Evolutionary conservation across 768 basidiomycete genomes (phyloP).

Genomic region (Artomyces pyxidatus): DNA sequence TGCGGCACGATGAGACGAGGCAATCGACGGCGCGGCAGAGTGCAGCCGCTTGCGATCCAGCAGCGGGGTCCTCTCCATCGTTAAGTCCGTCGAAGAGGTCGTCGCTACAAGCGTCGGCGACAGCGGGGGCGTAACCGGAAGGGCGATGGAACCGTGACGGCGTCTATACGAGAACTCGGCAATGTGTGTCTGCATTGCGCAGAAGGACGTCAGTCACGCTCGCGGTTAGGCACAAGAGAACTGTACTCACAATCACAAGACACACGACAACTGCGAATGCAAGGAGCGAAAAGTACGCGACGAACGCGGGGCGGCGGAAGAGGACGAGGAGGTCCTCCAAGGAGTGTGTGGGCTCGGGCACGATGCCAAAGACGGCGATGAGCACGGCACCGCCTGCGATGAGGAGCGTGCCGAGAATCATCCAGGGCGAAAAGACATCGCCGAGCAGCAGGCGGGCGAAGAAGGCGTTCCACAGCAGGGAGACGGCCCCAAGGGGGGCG

Average conservation of each 20-base stretch:
- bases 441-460: conserved; percentile 81
- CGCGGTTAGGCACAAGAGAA: too few relatives aligned
- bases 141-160: conserved; percentile 22
- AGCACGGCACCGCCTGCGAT: conserved; percentile 85
- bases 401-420: conserved; percentile 79
- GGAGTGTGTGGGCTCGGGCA: conserved; percentile 79
- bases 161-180: conserved; percentile 54
- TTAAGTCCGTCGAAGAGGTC: conserved; percentile 13
- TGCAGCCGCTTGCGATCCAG: conserved; percentile 36
- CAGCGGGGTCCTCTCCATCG: conserved; percentile 50
- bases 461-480: conserved; percentile 90
- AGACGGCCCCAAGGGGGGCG: conserved; percentile 87
- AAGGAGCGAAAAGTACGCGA: conserved; percentile 74
- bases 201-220: too few relatives aligned
- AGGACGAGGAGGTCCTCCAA: conserved; percentile 77
- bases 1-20: conserved; percentile 9
- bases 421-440: conserved; percentile 77
- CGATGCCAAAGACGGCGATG: conserved; percentile 88
- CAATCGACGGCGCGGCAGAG: conserved; percentile 19
- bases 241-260: conserved; percentile 54
- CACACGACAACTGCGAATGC: conserved; percentile 49
- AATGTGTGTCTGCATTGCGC: conserved; percentile 73
- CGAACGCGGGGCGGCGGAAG: conserved; percentile 68
- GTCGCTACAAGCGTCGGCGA: conserved; percentile 20
- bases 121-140: conserved; percentile 28